Base-by-base conservation (phyloP, 176 grass and related monocot species). In the Oryza coarctata region DNA sequence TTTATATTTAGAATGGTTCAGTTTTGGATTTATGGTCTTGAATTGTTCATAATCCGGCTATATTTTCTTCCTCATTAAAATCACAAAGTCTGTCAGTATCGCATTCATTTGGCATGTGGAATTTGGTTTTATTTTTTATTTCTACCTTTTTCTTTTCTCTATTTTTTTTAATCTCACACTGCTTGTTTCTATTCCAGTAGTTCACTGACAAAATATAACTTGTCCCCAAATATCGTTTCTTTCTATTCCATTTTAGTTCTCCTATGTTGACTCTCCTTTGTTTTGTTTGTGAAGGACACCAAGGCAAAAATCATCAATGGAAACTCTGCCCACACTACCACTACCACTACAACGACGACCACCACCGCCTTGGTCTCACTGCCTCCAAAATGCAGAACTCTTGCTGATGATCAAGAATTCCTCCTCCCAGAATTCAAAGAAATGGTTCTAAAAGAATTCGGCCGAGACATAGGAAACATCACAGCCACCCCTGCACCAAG, bases 361-460 rank as follows among this genome's bases (percentile, higher is more conserved):
- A 87, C 75, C 49, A 85, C 81, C 20, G 80, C 86, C 33, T 32
- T 86, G 12, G 12, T 87, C 15, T 64, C 82, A 13, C 43, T 92
- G n/a, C 86, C 84, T 17, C 92, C 87, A 0, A 91, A 84, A 63
- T 90, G 90, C 50, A 90, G 60, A 86, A 88, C 73, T 63, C 28
- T 90, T n/a, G 70, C 73, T 65, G 86, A 94, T 43, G 94, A 91
- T 72, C 86, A 88, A 88, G 84, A 75, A 30, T 91, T 86, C 68
- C 82, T 93, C 55, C 94, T 98, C 74, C 93, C 88, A 72, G 95
- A 94, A 75, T 93, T 93, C 88, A 88, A 86, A 49, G 90, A 93
- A 68, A 70, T 94, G 31, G 84, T 91, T 70, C 57, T 89, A 58
- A 80, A 89, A 84, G 95, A 93, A 89, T 91, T 94, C 61, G 81